Evolutionary conservation across 2,329 filamentous ascomycete species (phyloP).

Genomic region (Talaromyces sp.): DNA sequence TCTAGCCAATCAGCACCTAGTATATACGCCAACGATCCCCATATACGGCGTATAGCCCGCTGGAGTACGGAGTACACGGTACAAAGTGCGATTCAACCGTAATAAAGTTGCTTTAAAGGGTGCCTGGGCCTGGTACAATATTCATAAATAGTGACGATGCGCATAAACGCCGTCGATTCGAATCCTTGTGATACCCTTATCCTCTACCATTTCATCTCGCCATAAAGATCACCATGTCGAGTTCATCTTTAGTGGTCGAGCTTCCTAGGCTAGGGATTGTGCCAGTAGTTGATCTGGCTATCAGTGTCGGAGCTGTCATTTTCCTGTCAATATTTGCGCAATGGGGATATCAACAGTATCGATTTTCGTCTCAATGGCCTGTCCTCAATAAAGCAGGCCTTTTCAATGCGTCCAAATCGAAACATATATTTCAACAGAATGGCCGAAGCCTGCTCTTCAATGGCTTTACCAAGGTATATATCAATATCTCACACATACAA

Average conservation of each 20-base stretch:
- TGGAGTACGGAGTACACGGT: not conserved
- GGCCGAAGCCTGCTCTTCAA: not conserved
- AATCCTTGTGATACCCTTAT: not conserved
- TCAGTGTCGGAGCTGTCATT: not conserved
- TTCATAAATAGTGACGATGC: not conserved
- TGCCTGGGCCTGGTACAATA: not conserved
- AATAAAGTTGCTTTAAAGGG: not conserved
- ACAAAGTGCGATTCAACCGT: not conserved
- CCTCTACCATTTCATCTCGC: not conserved
- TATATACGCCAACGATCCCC: not conserved
- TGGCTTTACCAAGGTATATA: conserved; percentile 5
- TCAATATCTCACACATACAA: not conserved
- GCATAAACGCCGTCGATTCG: not conserved
- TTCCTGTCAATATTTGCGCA: not conserved
- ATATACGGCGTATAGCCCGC: not conserved
- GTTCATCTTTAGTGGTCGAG: not conserved
- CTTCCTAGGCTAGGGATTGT: not conserved
- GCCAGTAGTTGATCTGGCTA: not conserved
- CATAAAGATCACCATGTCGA: not conserved
- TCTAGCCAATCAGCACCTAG: not conserved
- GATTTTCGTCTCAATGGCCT: not conserved
- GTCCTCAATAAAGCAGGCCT: conserved; percentile 1
- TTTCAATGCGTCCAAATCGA: conserved; percentile 5
- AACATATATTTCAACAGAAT: not conserved
- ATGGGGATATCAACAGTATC: not conserved